Base-by-base conservation (phyloP, 352 stramenopile species). In the Globisporangium iwayamae region DNA sequence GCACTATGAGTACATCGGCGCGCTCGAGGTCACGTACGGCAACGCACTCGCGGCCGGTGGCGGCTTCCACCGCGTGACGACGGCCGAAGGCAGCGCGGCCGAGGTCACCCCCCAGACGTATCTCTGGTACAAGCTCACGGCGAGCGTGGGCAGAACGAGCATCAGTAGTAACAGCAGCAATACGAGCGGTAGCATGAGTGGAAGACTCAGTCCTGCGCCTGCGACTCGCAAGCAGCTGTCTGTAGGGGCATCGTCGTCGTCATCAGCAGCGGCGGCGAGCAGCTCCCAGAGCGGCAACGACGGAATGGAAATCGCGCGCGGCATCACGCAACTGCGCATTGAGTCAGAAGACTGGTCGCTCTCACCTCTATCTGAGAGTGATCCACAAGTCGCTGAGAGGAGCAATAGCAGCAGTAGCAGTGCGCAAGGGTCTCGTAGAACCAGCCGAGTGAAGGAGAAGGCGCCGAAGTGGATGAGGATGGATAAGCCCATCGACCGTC, bases 31-130 rank as follows among this genome's bases (percentile, higher is more conserved):
- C 58, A 96, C 87, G 56, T 96, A 96, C 65, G 87, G 86, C 65
- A 87, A 94, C 62, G 87, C 87, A 62, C 81, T 96, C 20, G 87
- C 84, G 16, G 84, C 70, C 39, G 85, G 85, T 34, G 84, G 84
- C 51, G 75, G 82, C 56, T 96, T 91, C 72, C 87, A 91, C 65
- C 87, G 87, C 63, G 87, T 94, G 25, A 96, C 87, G 55, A 93
- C 75, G 6, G 73, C 74, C 46, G 79, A 90, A 41, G 85, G 87
- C 43, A 79, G 59, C 14, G 87, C 87, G 18, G 87, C 87, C 22
- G 87, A 96, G 73, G 70, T 96, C 62, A 71, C 87, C 64, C 85
- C 85, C 13, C 70, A 78, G 56, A 96, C 87, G 63, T 96, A 82
- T 69, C 83, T 96, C 52, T 96, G 87, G 87, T 96, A 89, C 76